phyloP scores from a whole-genome alignment of 108 stramenopile genomes.

The Pseudonitzschia multiseries region DNA sequence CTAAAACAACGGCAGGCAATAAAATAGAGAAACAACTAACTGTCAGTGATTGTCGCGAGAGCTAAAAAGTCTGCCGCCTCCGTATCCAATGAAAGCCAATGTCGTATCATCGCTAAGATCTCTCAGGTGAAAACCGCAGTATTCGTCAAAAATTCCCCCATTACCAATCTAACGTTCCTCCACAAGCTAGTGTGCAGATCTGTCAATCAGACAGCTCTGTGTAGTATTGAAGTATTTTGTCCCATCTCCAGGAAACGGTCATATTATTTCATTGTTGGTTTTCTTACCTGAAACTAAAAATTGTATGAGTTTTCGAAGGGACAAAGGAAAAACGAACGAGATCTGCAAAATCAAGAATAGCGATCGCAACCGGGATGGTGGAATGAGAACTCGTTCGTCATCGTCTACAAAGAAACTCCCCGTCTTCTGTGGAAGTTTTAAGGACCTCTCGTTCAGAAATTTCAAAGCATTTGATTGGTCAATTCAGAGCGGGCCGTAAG shows the following conservation, averaged over 20 bases:
- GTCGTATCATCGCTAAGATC: no score
- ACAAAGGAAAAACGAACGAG: not conserved
- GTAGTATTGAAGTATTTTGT: no score
- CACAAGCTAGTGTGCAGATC: no score
- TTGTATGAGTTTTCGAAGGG: not conserved
- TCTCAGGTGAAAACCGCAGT: no score
- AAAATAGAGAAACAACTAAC: not conserved
- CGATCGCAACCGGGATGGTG: constrained; percentile 2
- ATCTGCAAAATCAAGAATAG: not conserved
- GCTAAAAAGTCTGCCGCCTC: no score
- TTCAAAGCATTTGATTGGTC: not conserved
- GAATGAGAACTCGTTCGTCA: not conserved
- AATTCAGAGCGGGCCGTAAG: not conserved
- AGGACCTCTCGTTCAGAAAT: not conserved
- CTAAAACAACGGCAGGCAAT: no score
- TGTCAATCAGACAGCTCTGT: not conserved
- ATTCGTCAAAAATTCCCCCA: no score
- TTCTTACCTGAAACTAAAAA: not conserved
- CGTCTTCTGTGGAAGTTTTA: not conserved
- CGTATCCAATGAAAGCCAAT: no score
- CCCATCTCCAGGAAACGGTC: not conserved
- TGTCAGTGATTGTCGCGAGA: no score
- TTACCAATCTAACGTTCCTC: no score
- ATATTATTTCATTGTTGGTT: not conserved
- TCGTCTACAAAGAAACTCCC: not conserved